Conservation (phyloP, 2,329 filamentous ascomycete species). For the Penicillium decumbens region DNA sequence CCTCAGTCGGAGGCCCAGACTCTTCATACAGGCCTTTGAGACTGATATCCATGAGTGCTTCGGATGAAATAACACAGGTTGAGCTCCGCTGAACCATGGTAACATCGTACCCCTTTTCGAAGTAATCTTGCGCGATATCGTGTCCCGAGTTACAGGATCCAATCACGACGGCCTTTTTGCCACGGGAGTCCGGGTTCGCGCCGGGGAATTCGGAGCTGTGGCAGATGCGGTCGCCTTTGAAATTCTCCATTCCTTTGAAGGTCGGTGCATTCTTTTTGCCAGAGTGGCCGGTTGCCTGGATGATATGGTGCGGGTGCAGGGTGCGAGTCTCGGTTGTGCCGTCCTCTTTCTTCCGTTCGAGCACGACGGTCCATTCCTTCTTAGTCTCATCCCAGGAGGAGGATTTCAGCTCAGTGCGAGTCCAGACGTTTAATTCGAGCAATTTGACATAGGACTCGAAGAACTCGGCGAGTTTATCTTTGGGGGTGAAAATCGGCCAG, state of each 20-base stretch:
- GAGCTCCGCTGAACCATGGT: slow-evolving; percentile 66
- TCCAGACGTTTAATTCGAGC: slow-evolving; percentile 67
- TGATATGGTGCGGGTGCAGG: slow-evolving; percentile 58
- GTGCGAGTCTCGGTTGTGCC: slow-evolving; percentile 48
- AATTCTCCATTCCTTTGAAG: slow-evolving; percentile 50
- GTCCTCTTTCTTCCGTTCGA: slow-evolving; percentile 44
- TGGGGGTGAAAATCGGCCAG: slow-evolving; percentile 68
- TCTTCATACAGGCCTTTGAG: slow-evolving; percentile 51
- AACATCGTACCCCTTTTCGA: slow-evolving; percentile 61
- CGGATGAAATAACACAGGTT: slow-evolving; percentile 60
- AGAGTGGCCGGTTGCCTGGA: slow-evolving; percentile 65
- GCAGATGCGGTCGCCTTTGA: slow-evolving; percentile 56
- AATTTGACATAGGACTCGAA: slow-evolving; percentile 61
- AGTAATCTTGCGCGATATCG: slow-evolving; percentile 65
- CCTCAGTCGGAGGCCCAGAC: slow-evolving; percentile 56
- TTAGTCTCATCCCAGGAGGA: slow-evolving; percentile 50
- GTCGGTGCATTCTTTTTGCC: slow-evolving; percentile 56
- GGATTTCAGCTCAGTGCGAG: slow-evolving; percentile 46
- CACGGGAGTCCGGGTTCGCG: slow-evolving; percentile 44
- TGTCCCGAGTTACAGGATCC: slow-evolving; percentile 66
- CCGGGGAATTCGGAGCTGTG: slow-evolving; percentile 60
- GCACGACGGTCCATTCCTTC: slow-evolving; percentile 53
- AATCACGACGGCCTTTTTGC: slow-evolving; percentile 61
- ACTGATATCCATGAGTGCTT: slow-evolving; percentile 50
- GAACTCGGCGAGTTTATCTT: slow-evolving; percentile 66